A percentile compares a stretch with the other conserved stretches of the same genome.
phyloP scores from a whole-genome alignment of 208 protist species.

The Acanthamoeba sp. region DNA sequence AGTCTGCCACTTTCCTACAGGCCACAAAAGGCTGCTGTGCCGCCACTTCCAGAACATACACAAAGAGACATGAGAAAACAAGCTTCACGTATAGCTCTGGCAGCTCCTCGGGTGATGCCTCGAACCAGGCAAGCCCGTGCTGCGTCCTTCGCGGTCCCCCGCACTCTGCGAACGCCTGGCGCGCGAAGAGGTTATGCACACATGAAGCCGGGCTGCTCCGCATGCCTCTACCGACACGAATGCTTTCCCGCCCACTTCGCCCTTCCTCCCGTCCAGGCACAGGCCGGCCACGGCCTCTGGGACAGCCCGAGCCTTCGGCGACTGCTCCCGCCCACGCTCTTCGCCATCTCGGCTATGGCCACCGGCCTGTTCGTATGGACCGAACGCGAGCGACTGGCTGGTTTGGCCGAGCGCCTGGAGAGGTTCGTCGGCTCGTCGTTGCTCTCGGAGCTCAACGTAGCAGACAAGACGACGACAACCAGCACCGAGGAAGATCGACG shows the following conservation, averaged over 20 bases:
- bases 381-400: background rate
- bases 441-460: background rate
- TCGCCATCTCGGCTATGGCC: background rate
- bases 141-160: background rate
- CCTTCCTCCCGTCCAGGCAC: background rate
- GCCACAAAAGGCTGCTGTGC: background rate
- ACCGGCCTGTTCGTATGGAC: background rate
- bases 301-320: background rate
- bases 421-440: background rate
- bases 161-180: too few relatives aligned
- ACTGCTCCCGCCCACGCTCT: background rate
- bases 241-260: conserved; percentile 40
- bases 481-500: background rate
- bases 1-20: background rate
- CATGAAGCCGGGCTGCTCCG: background rate
- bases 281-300: background rate
- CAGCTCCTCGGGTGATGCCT: too few relatives aligned
- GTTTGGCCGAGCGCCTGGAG: background rate
- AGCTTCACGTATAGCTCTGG: background rate
- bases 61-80: background rate
- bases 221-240: conserved; percentile 9
- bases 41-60: background rate
- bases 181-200: background rate
- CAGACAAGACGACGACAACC: background rate
- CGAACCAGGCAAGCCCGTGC: too few relatives aligned